Base-by-base conservation (phyloP, 495 filamentous ascomycete genomes). In the Aspergillus leporis region DNA sequence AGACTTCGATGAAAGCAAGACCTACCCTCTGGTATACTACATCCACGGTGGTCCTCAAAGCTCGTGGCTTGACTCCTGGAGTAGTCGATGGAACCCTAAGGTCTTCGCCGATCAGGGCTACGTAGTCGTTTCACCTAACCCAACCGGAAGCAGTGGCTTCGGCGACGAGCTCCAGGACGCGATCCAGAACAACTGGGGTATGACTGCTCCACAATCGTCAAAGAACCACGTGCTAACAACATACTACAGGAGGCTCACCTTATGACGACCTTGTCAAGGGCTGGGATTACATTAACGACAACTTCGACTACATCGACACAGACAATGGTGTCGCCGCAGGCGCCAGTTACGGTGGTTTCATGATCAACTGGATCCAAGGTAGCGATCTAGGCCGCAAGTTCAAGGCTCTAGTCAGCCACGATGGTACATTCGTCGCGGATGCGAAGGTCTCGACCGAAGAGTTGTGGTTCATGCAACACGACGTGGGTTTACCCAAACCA, bases 281-380 rank as follows among this genome's bases (percentile, higher is more conserved):
- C 60, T 82, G 74, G 67, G 77, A 83, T 49, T 79, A 80, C 60
- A 69, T 83, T 56, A 66, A 71, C 30, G 66, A 80, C 51, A 74
- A 81, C 65, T 64, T 83, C 59, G 62, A 69, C 46, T 82, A 72
- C 59, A 68, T 79, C 47, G 81, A 85, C 61, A 81, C 76, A n/a
- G 67, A 74, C 21, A 64, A 72, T 38, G 79, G 74, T 21, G 80
- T 84, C 45, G 75, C 75, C 43, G 72, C 78, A 3, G 82, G 82
- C 25, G 78, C 74, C 31, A 78, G 73, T 56, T 85, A 77, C 53
- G 80, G 78, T 31, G 81, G 78, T 0, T 84, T 79, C 68, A 84
- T 83, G 81, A 71, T 80, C 50, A 83, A 83, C 64, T 84, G 82
- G 82, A 81, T 83, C 58, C 80, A 83, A 60, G 81, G 82, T 19